Base-by-base conservation (phyloP, 495 filamentous ascomycete species). In the Parmelia sp. region DNA sequence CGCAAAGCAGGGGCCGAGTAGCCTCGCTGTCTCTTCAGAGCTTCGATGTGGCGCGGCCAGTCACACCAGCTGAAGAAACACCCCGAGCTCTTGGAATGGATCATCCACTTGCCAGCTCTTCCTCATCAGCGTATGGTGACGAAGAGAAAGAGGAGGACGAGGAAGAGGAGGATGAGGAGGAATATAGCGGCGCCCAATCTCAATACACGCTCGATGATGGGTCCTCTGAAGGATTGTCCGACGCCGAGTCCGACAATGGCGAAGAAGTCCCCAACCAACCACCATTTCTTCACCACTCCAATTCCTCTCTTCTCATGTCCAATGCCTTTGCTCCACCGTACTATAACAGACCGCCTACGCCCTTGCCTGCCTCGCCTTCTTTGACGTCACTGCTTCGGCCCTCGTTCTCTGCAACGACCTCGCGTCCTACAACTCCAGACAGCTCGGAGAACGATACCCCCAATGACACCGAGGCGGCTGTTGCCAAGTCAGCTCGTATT, bases 331-430 rank as follows among this genome's bases (percentile, higher is more conserved):
- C 89, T 40, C 90, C 90, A 31, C 90, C 90, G 17, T 95, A 92
- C 78, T 95, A 95, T 77, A 91, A 91, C 68, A 83, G 90, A 15
- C 90, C 90, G 23, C 90, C 90, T 1, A 93, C 90, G 6, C 94
- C 94, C 7, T 78, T 98, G 11, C 94, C 94, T 0, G 94, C 94
- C 0, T 97, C 93, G 4, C 94, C 94, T 2, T 96, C 91, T 2
- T 74, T 98, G 60, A 97, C 94, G n/a, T 96, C 91, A 1, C 84
- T 98, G n/a, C 84, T 97, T 8, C 87, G 93, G 23, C 88, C 88
- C 0, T 79, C 84, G 0, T 88, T 88, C 61, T 84, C 79, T 47
- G 80, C 83, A 1, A 82, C 81, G 9, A 91, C 93, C 12, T 93
- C 90, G 23, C 82, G 94, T 27, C 93, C 92, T 1, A 94, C 89